Conservation (phyloP, 1,284 basidiomycete species). For the Rhodotorula glutinis region DNA sequence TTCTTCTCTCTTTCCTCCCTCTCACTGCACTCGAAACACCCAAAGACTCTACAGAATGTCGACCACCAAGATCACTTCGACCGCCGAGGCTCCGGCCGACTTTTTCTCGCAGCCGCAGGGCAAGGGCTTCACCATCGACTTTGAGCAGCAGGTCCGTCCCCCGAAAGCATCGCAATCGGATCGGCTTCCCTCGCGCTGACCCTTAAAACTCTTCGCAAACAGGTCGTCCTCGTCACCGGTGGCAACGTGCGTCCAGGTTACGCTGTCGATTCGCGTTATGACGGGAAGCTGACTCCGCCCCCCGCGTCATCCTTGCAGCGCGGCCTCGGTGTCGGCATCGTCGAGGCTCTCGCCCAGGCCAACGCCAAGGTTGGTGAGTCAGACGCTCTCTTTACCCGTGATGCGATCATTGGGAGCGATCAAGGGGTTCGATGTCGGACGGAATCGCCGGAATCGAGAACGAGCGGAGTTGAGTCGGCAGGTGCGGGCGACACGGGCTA, state of each 20-base stretch:
- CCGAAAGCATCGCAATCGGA: not conserved
- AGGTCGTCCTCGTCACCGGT: slow-evolving; percentile 31
- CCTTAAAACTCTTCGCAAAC: not conserved
- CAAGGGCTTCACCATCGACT: slow-evolving; percentile 31
- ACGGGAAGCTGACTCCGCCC: slow-evolving; percentile 45
- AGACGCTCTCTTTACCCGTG: not conserved
- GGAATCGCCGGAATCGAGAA: no score
- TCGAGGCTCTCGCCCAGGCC: slow-evolving; percentile 52
- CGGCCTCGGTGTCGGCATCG: slow-evolving; percentile 56
- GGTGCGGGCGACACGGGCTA: no score
- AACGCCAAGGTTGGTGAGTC: slow-evolving; percentile 48
- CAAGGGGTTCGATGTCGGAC: no score
- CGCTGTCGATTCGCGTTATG: slow-evolving; percentile 40
- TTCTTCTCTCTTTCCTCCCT: not conserved
- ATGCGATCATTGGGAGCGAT: no score
- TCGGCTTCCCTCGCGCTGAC: no score
- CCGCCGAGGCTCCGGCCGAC: slow-evolving; percentile 21
- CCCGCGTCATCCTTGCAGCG: slow-evolving; percentile 8
- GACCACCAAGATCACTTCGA: slow-evolving; percentile 25
- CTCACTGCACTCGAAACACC: not conserved
- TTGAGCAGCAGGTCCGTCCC: slow-evolving; percentile 19
- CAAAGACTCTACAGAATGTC: slow-evolving; percentile 10
- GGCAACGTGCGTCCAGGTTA: slow-evolving; percentile 12
- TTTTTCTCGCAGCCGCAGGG: slow-evolving; percentile 20
- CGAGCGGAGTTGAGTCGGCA: no score